These are phyloP conservation scores for Umbelopsis sp. DNA, from an alignment of 192 early-diverging fungal genomes.

Conservation along the genomic window DNA sequence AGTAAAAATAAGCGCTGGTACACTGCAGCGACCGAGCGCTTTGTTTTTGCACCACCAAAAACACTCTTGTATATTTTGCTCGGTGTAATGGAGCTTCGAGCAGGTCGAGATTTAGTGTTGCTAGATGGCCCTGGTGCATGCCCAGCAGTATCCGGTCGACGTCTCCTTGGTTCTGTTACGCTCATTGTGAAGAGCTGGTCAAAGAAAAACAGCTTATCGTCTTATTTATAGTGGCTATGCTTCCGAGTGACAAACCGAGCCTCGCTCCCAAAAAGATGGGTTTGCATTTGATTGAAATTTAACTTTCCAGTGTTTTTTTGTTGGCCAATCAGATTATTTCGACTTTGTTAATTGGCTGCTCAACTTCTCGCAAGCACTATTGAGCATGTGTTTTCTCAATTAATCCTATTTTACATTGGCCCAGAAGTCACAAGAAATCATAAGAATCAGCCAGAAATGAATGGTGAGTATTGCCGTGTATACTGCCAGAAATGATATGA, in stretches of 20 bases:
- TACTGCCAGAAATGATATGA: too few relatives aligned
- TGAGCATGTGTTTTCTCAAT: too few relatives aligned
- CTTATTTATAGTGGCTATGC: too few relatives aligned
- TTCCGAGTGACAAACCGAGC: neutral
- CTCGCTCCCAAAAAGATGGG: neutral
- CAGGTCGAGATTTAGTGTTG: neutral
- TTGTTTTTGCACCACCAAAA: neutral
- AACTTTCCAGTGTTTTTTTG: neutral
- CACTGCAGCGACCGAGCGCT: neutral
- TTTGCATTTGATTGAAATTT: neutral
- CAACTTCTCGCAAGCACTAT: too few relatives aligned
- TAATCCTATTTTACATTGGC: too few relatives aligned
- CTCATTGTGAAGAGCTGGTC: neutral
- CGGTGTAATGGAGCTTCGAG: neutral
- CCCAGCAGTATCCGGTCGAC: neutral
- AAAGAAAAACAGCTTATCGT: too few relatives aligned
- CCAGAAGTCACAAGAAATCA: too few relatives aligned
- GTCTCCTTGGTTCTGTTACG: conserved; percentile 8
- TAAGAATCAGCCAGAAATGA: too few relatives aligned
- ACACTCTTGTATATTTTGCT: neutral
- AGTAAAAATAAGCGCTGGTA: neutral
- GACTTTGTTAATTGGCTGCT: neutral
- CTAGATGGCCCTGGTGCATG: neutral
- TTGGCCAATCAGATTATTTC: neutral
- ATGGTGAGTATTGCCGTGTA: too few relatives aligned